Conservation (phyloP, 208 protist species). For the Polymyxa betae region DNA sequence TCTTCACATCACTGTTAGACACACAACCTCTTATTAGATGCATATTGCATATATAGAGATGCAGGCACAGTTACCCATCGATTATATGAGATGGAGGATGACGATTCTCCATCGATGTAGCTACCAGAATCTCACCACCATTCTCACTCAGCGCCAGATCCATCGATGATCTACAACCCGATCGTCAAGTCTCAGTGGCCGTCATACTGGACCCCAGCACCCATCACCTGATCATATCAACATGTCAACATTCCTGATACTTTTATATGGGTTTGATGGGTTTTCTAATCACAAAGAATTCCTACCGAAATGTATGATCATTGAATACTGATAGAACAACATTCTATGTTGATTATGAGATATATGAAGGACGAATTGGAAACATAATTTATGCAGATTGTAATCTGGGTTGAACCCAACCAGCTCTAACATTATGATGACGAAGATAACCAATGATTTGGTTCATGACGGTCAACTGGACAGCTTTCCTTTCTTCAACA, state of each 20-base stretch:
- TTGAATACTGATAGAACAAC: too few relatives aligned
- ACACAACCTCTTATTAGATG: background rate
- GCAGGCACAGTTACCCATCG: background rate
- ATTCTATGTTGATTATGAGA: too few relatives aligned
- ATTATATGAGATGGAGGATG: conserved; percentile 12
- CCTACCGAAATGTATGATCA: too few relatives aligned
- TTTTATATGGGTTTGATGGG: too few relatives aligned
- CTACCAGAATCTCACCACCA: conserved; percentile 37
- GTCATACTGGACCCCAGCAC: too few relatives aligned
- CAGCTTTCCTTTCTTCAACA: background rate
- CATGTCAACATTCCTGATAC: too few relatives aligned
- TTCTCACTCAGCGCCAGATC: background rate
- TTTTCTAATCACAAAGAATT: too few relatives aligned
- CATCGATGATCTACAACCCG: too few relatives aligned
- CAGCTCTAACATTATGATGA: background rate
- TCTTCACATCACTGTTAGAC: background rate
- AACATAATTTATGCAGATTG: background rate
- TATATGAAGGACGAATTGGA: too few relatives aligned
- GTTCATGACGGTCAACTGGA: background rate
- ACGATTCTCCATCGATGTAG: conserved; percentile 44
- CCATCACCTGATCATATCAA: too few relatives aligned
- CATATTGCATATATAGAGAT: background rate
- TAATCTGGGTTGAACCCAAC: background rate
- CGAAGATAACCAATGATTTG: background rate
- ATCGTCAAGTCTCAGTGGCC: too few relatives aligned